phyloP scores from a whole-genome alignment of 345 rosid species.

The Ricinus communis region DNA sequence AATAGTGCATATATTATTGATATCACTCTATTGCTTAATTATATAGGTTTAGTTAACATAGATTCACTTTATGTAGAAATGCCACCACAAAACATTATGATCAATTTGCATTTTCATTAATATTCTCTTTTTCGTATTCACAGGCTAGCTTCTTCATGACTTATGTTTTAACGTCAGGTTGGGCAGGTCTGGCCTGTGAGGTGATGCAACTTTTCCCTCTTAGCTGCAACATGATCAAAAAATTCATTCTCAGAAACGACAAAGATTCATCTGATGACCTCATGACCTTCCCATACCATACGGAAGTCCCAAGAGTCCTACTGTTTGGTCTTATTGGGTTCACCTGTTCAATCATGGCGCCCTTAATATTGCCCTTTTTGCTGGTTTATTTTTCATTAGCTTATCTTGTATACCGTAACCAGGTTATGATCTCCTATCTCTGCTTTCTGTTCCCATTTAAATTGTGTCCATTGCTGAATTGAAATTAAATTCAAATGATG shows the following conservation, averaged over 20 bases:
- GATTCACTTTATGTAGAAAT: neutral
- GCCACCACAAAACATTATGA: no score
- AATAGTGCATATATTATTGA: no score
- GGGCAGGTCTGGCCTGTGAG: conserved; percentile 82
- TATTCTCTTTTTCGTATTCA: conserved; percentile 24
- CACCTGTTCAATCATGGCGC: conserved; percentile 78
- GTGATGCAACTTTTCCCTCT: conserved; percentile 67
- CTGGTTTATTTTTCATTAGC: conserved; percentile 70
- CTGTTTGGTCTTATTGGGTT: conserved; percentile 85
- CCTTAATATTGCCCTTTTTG: conserved; percentile 75
- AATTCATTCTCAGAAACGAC: conserved; percentile 38
- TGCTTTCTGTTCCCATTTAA: conserved; percentile 7
- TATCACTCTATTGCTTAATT: no score
- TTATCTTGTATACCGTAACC: conserved; percentile 72
- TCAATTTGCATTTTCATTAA: neutral
- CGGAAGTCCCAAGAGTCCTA: conserved; percentile 79
- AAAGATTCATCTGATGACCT: conserved; percentile 46
- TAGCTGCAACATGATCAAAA: conserved; percentile 48
- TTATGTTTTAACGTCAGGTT: conserved; percentile 79
- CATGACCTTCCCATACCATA: conserved; percentile 73
- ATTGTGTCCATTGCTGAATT: neutral
- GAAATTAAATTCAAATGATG: conserved; percentile 5
- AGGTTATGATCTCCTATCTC: conserved; percentile 42
- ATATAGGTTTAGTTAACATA: no score
- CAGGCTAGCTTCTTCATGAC: conserved; percentile 96